Conservation (phyloP, 1,139 yeast species). For the Debaryomycetaceae sp. region DNA sequence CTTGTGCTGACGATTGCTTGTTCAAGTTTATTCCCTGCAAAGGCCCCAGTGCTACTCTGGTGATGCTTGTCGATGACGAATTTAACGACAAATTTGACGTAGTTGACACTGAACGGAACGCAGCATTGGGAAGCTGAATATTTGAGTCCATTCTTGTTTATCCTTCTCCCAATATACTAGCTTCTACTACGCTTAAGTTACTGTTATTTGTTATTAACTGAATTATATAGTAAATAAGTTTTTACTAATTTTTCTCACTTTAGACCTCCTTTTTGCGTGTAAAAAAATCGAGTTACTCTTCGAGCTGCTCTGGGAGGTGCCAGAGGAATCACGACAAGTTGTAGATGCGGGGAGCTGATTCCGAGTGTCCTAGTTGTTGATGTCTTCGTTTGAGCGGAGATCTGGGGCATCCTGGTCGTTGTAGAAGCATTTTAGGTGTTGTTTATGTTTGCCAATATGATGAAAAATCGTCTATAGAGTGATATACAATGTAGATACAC, state of each 20-base stretch:
- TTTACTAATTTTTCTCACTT: neutral
- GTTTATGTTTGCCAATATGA: neutral
- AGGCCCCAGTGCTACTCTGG: constrained; percentile 44
- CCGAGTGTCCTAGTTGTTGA: neutral
- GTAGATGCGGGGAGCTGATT: neutral
- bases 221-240: constrained; percentile 1
- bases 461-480: neutral
- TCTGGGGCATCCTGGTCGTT: neutral
- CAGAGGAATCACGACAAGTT: no score
- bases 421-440: neutral
- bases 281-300: no score
- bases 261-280: neutral
- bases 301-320: no score
- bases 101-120: constrained; percentile 39
- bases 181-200: neutral
- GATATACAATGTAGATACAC: constrained; percentile 3
- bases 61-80: constrained; percentile 28
- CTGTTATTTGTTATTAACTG: neutral
- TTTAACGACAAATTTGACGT: constrained; percentile 29
- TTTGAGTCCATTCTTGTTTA: constrained; percentile 12
- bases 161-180: neutral
- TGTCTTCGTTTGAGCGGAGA: neutral
- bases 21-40: constrained; percentile 49
- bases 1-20: constrained; percentile 60
- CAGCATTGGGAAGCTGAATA: constrained; percentile 16